Base-by-base conservation (phyloP, 129 eudicot species). In the Artemisia argyi region DNA sequence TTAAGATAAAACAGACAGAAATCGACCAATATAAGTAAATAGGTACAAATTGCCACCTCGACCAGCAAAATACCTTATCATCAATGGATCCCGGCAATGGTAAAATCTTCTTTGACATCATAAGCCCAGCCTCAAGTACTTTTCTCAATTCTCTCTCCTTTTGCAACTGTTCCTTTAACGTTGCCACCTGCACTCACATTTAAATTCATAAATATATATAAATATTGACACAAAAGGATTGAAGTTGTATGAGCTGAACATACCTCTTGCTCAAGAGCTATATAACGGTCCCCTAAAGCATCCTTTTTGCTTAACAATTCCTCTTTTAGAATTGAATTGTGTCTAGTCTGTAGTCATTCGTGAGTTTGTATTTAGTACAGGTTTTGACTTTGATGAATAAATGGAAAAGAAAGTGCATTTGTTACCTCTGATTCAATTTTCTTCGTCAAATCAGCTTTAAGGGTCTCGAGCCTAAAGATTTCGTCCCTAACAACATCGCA, bases 181-280 rank as follows among this genome's bases (percentile, higher is more conserved):
- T 76, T 71, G 87, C 79, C 77, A 91, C 96, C 99, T 95, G 84
- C 69, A 69, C 16, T 48, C 26, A 35, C 67, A 62, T 59, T 20
- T 46, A 56, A 11, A 17, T 75, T 54, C 44, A 66, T 66, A 66
- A 55, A 8, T 59, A 57, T 59, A 44, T 19, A 22, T 46, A 47
- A 60, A n/a, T 58, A 44, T 42, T 3, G 32, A 65, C 18, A 9
- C 28, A 18, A 49, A 73, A 73, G 76, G 44, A 57, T 7, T 39
- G 2, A 39, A 39, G 10, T 7, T 7, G 17, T 54, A 20, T 52
- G 2, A 42, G 55, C 7, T 30, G 39, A 35, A 65, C 85, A 63
- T 83, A 91, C 97, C 78, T 91, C 97, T 54, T 80, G 80, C 84
- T 85, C 89, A 81, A 92, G 96, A 78, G 89, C 78, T 65, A 76